Percentiles rank a stretch among this genome's conserved stretches.
phyloP scores from a whole-genome alignment of 1,284 basidiomycete species.

The Amylostereum areolatum region DNA sequence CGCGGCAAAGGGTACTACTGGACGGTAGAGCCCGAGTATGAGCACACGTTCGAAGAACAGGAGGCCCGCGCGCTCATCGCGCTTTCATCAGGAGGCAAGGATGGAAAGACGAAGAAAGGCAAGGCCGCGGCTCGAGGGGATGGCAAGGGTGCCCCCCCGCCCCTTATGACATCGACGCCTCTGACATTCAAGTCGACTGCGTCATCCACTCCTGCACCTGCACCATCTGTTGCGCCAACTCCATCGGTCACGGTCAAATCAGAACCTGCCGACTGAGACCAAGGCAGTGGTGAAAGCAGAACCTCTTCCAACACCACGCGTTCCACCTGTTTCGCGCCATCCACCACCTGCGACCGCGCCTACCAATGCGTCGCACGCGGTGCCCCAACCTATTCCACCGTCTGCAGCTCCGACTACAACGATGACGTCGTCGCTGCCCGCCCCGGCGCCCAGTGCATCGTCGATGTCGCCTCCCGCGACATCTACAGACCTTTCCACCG shows the following conservation, averaged over 20 bases:
- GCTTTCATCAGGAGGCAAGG: conserved; percentile 15
- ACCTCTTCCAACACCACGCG: conserved; percentile 10
- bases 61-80: conserved; percentile 46
- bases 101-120: conserved; percentile 42
- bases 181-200: conserved; percentile 30
- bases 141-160: conserved; percentile 47
- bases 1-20: conserved; percentile 88
- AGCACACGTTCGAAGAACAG: conserved; percentile 63
- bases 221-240: conserved; percentile 7
- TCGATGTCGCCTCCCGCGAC: conserved; percentile 18
- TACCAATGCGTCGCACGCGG: conserved; percentile 1
- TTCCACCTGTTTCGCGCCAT: conserved; percentile 9
- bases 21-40: conserved; percentile 74
- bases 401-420: conserved; percentile 12
- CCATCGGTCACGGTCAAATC: neutral
- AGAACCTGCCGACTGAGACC: conserved; percentile 7
- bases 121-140: conserved; percentile 47
- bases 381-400: conserved; percentile 4
- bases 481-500: neutral
- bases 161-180: conserved; percentile 59
- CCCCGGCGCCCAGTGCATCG: conserved; percentile 11
- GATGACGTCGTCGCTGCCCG: neutral
- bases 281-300: conserved; percentile 10
- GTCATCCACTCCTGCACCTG: conserved; percentile 10
- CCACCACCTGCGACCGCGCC: conserved; percentile 1